These are phyloP conservation scores for Afroboletus lepidellus DNA, from an alignment of 1,284 basidiomycete species.

Conservation along the genomic window DNA sequence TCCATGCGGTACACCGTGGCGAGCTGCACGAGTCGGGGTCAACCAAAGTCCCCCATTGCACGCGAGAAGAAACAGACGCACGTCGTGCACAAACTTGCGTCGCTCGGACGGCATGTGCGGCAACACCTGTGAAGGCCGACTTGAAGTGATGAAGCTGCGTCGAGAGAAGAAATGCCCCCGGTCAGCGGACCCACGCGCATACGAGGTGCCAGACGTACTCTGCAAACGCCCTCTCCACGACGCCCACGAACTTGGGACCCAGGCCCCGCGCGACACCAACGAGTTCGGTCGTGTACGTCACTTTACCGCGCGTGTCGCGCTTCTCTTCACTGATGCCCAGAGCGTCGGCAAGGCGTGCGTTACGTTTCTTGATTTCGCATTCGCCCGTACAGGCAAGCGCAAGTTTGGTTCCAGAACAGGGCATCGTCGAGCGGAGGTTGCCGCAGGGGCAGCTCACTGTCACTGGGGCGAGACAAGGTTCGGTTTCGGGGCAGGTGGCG, in stretches of 20 bases:
- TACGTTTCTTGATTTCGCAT: conserved; percentile 80
- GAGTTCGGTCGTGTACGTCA: conserved; percentile 64
- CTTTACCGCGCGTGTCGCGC: conserved; percentile 37
- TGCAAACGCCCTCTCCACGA: conserved; percentile 77
- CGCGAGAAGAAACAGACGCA: conserved; percentile 33
- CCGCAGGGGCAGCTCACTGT: conserved; percentile 79
- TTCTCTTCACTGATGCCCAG: conserved; percentile 69
- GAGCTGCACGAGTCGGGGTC: conserved; percentile 41
- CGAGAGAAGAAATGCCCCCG: background rate
- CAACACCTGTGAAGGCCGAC: conserved; percentile 70
- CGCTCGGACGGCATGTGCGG: conserved; percentile 79
- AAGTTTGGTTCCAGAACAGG: conserved; percentile 54
- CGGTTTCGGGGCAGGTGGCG: conserved; percentile 73
- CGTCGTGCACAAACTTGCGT: conserved; percentile 77
- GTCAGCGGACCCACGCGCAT: too few species aligned
- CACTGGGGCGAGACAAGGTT: conserved; percentile 68
- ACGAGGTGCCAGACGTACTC: conserved; percentile 51
- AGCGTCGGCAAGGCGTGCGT: conserved; percentile 83
- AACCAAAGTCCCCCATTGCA: background rate
- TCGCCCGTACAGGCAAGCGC: conserved; percentile 78
- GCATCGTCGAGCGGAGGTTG: conserved; percentile 66
- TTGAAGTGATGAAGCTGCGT: conserved; percentile 63
- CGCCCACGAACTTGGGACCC: conserved; percentile 57
- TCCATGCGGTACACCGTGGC: conserved; percentile 80
- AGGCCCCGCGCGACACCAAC: conserved; percentile 49